Conservation (phyloP, 139 green algal genomes). For the Chlamydomonas applanata region DNA sequence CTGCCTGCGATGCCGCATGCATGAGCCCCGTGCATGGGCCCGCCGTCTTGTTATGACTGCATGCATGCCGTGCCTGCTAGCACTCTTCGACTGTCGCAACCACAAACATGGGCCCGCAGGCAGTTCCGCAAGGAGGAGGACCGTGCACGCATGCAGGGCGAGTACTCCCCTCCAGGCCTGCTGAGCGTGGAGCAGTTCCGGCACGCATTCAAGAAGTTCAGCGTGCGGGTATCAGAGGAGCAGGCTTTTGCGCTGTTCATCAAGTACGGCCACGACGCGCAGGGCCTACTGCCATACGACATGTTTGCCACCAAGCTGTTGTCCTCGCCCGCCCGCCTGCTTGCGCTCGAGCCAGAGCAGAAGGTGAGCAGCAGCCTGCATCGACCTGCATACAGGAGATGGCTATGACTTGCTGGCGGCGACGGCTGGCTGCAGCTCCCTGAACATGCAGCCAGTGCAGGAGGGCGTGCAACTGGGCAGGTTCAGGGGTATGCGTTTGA, state of each 20-base stretch:
- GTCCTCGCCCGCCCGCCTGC: conserved; percentile 38
- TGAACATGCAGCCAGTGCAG: background rate
- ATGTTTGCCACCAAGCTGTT: conserved; percentile 52
- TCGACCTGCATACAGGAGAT: background rate
- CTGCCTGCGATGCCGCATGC: too few species aligned
- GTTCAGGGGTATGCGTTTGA: too few species aligned
- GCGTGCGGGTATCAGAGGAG: conserved; percentile 42
- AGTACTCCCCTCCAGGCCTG: conserved; percentile 37
- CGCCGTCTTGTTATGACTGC: too few species aligned
- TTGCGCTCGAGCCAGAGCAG: conserved; percentile 55
- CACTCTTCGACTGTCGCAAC: too few species aligned
- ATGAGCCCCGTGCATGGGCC: too few species aligned
- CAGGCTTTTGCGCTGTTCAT: conserved; percentile 53
- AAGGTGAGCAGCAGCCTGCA: conserved; percentile 20
- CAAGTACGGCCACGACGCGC: conserved; percentile 47
- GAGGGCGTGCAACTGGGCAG: too few species aligned
- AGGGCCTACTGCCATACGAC: conserved; percentile 57
- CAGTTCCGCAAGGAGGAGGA: conserved; percentile 49
- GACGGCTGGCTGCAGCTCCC: background rate
- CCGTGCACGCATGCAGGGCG: conserved; percentile 18
- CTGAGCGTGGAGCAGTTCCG: conserved; percentile 25
- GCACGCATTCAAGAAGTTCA: conserved; percentile 50
- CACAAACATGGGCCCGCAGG: conserved; percentile 18
- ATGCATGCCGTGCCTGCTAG: too few species aligned
- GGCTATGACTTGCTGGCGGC: background rate